Base-by-base conservation (phyloP, 331 rosid genomes). In the Saraca asoca region DNA sequence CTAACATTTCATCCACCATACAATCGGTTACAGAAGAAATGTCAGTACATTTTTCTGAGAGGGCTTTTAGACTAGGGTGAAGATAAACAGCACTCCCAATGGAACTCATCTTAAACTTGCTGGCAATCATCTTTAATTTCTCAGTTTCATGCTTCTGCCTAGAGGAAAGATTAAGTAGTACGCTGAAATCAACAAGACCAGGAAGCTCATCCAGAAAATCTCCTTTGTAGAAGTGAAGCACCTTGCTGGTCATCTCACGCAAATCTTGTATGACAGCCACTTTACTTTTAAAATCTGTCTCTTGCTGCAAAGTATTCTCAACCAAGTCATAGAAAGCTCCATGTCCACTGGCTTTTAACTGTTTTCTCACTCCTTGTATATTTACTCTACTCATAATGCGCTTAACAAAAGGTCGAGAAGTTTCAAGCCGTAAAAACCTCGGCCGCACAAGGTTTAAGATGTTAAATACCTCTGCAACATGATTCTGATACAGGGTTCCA, bases 141-240 rank as follows among this genome's bases (percentile, higher is more conserved):
- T 58, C 78, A 49, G 58, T 73, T 76, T 88, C 95, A 4, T 69
- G 77, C 81, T 75, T 87, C 80, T 87, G 97, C 54, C 54, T 79
- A 20, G 86, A 18, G 37, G 82, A 76, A 52, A 93, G 90, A 58
- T 80, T 93, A 16, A 93, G 80, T 5, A 87, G 72, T 34, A 94
- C 85, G 1, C 95, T 88, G 64, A 86, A 88, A 80, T 94, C 98
- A 13, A 78, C 81, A 4, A 94, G 84, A 45, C 98, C 97, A 16
- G 96, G 97, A 74, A 94, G 98, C 80, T 94, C 98, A 44, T 94
- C 98, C 9, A 88, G 87, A 73, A 89, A 86, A 83, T 94, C 98
- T 49, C 98, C 98, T 80, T 83, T 88, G 34, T 90, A 94, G 43
- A 90, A 90, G 58, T 88, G 98, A n/a, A 93, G 90, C 38, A 94